Base-by-base conservation (phyloP, 768 basidiomycete species). In the Naganishia vishniacii region DNA sequence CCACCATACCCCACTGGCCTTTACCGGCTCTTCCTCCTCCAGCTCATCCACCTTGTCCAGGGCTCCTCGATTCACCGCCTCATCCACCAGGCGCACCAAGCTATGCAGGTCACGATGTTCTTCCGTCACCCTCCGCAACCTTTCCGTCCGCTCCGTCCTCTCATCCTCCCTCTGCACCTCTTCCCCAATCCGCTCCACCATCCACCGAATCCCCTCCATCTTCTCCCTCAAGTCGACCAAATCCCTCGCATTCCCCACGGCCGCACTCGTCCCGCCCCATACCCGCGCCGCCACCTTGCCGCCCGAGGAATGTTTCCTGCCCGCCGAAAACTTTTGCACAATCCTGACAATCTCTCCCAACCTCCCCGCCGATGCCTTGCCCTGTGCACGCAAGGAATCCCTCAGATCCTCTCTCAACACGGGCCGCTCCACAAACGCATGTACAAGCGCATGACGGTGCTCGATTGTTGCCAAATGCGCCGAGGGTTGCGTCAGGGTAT, bases 401-500 rank as follows among this genome's bases (percentile, higher is more conserved):
- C 70, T 49, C 11, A 77, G 46, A 47, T 77, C 74, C n/a, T 64
- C 64, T 28, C 74, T 34, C 40, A 77, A 64, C 7, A 70, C 68
- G 5, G 67, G 65, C 4, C 69, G 62, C 20, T 70, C 65, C 4
- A 71, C 61, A 40, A 77, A 68, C 0, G 72, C 69, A 49, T 77
- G 69, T 9, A 77, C 76, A 16, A 77, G 65, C 12, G 66, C 67
- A 15, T 72, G 66, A 12, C 76, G 67, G 4, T 61, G 40, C 23
- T 68, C 69, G 65, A 77, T 75, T 0, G 28, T 40, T 0, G 23
- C n/a, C 23, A 75, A 23, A 45, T 70, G 53, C 7, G 73, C 72
- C 5, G 69, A 72, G 0, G 76, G 76, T 26, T 73, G 69, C 4
- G 71, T 72, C 0, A 77, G 64, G 0, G 73, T 74, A 12, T 75